phyloP scores from a whole-genome alignment of 495 filamentous ascomycete genomes.

The Lophium mytilinum region DNA sequence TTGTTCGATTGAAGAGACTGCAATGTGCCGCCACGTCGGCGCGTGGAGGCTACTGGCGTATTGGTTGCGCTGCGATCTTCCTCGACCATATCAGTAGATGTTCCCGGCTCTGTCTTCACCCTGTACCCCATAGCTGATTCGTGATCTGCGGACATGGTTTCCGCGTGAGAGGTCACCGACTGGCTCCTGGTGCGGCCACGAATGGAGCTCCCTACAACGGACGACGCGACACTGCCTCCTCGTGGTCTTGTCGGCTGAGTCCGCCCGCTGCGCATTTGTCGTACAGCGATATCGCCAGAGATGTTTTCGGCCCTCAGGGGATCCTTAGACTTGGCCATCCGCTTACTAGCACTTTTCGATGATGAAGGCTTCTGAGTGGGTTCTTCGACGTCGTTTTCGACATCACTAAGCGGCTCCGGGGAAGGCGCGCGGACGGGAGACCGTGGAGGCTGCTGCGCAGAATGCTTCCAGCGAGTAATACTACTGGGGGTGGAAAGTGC shows the following conservation, averaged over 20 bases:
- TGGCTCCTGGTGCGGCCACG: slow-evolving; percentile 45
- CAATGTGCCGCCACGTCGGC: slow-evolving; percentile 27
- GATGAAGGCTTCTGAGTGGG: background rate
- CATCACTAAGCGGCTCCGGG: slow-evolving; percentile 11
- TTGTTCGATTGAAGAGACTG: slow-evolving; percentile 23
- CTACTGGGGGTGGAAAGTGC: background rate
- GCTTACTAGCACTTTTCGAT: slow-evolving; percentile 3
- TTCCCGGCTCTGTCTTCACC: slow-evolving; percentile 62
- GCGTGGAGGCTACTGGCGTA: slow-evolving; percentile 20
- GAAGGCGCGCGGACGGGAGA: background rate
- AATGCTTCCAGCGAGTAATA: slow-evolving; percentile 14
- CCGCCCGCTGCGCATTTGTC: slow-evolving; percentile 6
- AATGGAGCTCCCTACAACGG: slow-evolving; percentile 30
- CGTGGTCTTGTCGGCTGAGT: slow-evolving; percentile 22
- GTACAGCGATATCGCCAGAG: slow-evolving; percentile 10
- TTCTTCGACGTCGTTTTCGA: background rate
- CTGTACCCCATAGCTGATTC: slow-evolving; percentile 37
- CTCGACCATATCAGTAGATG: slow-evolving; percentile 41
- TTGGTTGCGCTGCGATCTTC: slow-evolving; percentile 18
- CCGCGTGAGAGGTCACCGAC: slow-evolving; percentile 51
- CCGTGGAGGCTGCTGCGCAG: background rate
- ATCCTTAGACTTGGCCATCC: slow-evolving; percentile 8
- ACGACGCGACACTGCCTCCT: slow-evolving; percentile 49
- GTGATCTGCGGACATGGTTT: slow-evolving; percentile 43
- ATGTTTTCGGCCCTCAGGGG: slow-evolving; percentile 4